Conservation (phyloP, 2,329 filamentous ascomycete genomes). For the Fusarium redolens region DNA sequence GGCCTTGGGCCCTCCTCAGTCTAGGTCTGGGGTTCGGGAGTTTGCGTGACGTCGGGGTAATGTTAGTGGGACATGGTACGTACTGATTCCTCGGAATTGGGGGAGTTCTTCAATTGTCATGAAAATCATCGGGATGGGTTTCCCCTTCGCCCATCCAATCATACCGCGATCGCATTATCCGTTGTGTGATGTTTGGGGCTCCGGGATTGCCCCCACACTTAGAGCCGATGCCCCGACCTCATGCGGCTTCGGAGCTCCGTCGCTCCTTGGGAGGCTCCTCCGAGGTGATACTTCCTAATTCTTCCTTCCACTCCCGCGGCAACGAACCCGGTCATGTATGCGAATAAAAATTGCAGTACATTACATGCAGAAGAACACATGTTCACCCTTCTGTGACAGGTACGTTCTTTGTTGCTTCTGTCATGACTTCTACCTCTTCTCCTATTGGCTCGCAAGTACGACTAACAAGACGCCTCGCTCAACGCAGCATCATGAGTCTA, state of each 20-base stretch:
- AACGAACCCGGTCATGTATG: slow-evolving; percentile 17
- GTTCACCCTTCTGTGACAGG: background rate
- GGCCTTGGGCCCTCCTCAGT: slow-evolving; percentile 10
- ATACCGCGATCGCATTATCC: slow-evolving; percentile 25
- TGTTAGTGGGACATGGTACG: slow-evolving; percentile 20
- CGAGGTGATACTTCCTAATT: slow-evolving; percentile 27
- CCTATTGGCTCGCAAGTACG: slow-evolving; percentile 20
- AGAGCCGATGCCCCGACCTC: slow-evolving; percentile 45
- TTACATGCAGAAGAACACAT: background rate
- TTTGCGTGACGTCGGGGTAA: slow-evolving; percentile 40
- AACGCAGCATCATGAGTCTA: slow-evolving; percentile 16
- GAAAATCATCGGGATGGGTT: slow-evolving; percentile 21
- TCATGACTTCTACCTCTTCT: slow-evolving; percentile 1
- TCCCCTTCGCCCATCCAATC: slow-evolving; percentile 30
- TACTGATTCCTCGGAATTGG: slow-evolving; percentile 27
- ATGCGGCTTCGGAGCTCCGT: slow-evolving; percentile 43
- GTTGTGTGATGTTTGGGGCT: slow-evolving; percentile 7
- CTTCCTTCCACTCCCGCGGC: slow-evolving; percentile 27
- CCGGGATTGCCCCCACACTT: slow-evolving; percentile 37
- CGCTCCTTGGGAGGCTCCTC: slow-evolving; percentile 30
- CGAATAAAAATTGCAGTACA: slow-evolving; percentile 2
- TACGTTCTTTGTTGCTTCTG: slow-evolving; percentile 11
- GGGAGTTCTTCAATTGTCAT: slow-evolving; percentile 11
- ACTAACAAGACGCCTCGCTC: background rate
- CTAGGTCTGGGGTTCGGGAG: slow-evolving; percentile 37